Conservation (phyloP, 2,329 filamentous ascomycete species). For the Trichoderma afroharzianum region DNA sequence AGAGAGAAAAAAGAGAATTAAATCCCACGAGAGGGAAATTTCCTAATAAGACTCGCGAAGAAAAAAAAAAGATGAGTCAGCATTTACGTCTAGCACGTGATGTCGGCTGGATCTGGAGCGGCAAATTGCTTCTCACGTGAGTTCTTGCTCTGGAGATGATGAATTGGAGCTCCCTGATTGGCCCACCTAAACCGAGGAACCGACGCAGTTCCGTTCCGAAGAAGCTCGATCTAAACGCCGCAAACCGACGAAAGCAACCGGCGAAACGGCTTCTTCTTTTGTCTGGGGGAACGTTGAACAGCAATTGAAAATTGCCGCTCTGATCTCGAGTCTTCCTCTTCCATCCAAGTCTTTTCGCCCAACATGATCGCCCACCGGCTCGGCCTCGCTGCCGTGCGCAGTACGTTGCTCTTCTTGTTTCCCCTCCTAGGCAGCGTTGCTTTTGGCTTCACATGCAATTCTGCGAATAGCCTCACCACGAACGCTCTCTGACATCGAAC, state of each 20-base stretch:
- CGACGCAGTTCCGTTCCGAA: constrained; percentile 23
- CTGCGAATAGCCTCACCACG: constrained; percentile 22
- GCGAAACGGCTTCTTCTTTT: not conserved
- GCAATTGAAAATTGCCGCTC: not conserved
- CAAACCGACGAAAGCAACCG: not conserved
- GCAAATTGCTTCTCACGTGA: constrained; percentile 26
- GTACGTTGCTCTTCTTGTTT: constrained; percentile 43
- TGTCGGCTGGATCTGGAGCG: not conserved
- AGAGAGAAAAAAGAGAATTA: constrained; percentile 25
- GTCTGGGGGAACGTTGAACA: not conserved
- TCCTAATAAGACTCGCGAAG: not conserved
- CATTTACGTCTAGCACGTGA: not conserved
- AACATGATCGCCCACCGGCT: constrained; percentile 56
- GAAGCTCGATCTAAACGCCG: constrained; percentile 23
- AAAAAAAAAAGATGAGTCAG: constrained; percentile 6
- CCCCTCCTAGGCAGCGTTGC: not conserved
- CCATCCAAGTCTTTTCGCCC: constrained; percentile 16
- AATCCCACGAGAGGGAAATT: constrained; percentile 10
- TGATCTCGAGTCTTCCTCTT: not conserved
- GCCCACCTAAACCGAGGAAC: constrained; percentile 43
- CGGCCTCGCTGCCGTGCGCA: constrained; percentile 56
- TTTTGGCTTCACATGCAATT: not conserved
- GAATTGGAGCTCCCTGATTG: constrained; percentile 40
- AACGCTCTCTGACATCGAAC: not conserved
- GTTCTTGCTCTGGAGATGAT: constrained; percentile 28